Evolutionary conservation across 148 eudicot genomes (phyloP), one percentile per base, ranked within the genome.

Genomic region (Pharnaceum exiguum): DNA sequence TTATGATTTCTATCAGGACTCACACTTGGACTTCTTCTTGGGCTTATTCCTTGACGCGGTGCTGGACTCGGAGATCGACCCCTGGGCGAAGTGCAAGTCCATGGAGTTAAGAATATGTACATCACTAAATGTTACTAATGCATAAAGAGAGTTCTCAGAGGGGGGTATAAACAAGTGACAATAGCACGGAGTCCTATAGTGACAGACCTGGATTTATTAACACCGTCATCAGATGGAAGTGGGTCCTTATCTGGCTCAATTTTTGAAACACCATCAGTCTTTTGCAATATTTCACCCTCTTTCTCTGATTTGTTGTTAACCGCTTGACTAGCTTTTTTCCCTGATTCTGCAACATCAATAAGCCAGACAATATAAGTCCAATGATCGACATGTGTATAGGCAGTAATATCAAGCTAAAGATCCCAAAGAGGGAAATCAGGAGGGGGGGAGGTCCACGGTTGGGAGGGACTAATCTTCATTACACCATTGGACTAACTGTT

Each of bases 151-250:
- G 12, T 22, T 25, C 24, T 13, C 28, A 59, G 19, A 38, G 39
- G 42, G 45, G 29, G 56, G 52, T n/a, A 40, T 46, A 21, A 32
- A 33, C 3, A 35, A 1, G 19, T 21, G 37, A 33, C 32, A 52
- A 27, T n/a, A 12, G 36, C 26, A 66, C 24, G 10, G 68, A n/a
- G 42, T 6, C 44, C 39, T 46, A 17, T 27, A 70, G 19, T 7
- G 21, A 29, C 40, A 44, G 35, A 91, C 97, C 97, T 87, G 65
- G 89, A 62, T 71, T 65, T 82, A 50, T 59, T 71, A 26, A 62
- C 58, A 50, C 37, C 57, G 65, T 73, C 73, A 62, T 67, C 71
- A 45, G 80, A 45, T 37, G 59, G 54, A 57, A 25, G 60, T 11
- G 46, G 51, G 46, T 58, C 54, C 38, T 56, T 33, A 62, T 69